Base-by-base conservation (phyloP, 257 asterid genomes). In the Plantago elongata region DNA sequence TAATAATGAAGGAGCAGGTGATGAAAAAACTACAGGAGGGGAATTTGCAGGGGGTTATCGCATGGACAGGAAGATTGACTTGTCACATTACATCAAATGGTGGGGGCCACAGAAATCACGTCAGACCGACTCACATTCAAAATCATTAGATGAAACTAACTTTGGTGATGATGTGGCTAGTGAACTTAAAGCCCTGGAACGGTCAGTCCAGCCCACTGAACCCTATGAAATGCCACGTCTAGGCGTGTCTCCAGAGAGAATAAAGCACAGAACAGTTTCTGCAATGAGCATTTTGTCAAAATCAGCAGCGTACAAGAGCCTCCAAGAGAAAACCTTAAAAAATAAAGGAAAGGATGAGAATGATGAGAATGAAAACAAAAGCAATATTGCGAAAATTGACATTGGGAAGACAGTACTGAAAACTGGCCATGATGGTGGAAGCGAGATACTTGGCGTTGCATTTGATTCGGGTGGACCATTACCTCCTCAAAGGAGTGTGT, bases 161-260 rank as follows among this genome's bases (percentile, higher is more conserved):
- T 78, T 69, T 52, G 83, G 82, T 29, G 96, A 87, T 68, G 97
- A 83, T 61, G 81, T 74, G 64, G 82, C 80, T 51, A 72, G 76
- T 70, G 96, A 92, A 68, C 83, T 88, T 68, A 82, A 80, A 77
- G 78, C 81, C 67, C 76, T 83, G 38, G 97, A 82, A 61, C 54
- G 76, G 71, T 74, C 87, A 47, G 63, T 61, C 63, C 72, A 79
- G 73, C 82, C 92, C 54, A 84, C 97, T 43, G 90, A 89, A 68
- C 96, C 96, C 54, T 93, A 89, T 51, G 89, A 93, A 88, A 93
- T 93, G 94, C 99, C 95, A 5, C 79, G 72, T 22, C 82, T 93
- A 51, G 99, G 99, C 9, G 65, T 80, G 65, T 68, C 85, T 57
- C 82, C 74, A 37, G 95, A 83, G 68, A 83, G 77, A 71, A 71